Base-by-base conservation (phyloP, 1,139 yeast species). In the Meyerozyma smithsonii region DNA sequence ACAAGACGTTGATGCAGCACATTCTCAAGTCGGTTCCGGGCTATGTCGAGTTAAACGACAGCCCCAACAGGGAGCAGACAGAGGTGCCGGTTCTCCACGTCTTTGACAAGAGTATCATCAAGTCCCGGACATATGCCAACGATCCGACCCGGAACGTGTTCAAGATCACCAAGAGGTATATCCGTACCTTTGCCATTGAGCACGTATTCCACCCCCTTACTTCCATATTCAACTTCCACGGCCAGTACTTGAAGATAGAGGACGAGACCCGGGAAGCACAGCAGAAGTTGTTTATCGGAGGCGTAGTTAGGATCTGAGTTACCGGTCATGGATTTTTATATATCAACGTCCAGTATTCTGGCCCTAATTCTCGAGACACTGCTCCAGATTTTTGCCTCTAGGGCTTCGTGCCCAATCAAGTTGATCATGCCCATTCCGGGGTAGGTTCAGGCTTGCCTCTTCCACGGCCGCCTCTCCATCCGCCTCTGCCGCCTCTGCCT, bases 381-480 rank as follows among this genome's bases (percentile, higher is more conserved):
- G 11, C 28, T 25, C 11, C 8, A 4, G 3, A 8, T 12, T 3
- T n/a, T 25, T 25, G 3, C 28, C 4, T 25, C 3, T 12, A 10
- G 8, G 3, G 28, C 28, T 25, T 25, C 28, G 7, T n/a, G 8
- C 15, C 28, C n/a, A n/a, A n/a, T n/a, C n/a, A n/a, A n/a, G n/a
- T n/a, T 14, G 8, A n/a, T 46, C 48, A 65, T 7, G 72, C 72
- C 72, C 72, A 66, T 52, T 66, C 72, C 8, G 72, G 72, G 46
- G 62, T 63, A 39, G 56, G 38, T 37, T 44, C 52, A 4, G 61
- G 56, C 37, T 62, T 47, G n/a, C 63, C 56, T 37, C 62, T 47
- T 17, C 63, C 60, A 42, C 65, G 46, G 8, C 69, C 63, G 42
- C 70, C 50, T 23, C 25, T 12, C 5, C 25, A 12, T 4, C 25